These are phyloP conservation scores for Pichia sp. DNA, from an alignment of 1,139 yeast genomes.

Conservation along the genomic window DNA sequence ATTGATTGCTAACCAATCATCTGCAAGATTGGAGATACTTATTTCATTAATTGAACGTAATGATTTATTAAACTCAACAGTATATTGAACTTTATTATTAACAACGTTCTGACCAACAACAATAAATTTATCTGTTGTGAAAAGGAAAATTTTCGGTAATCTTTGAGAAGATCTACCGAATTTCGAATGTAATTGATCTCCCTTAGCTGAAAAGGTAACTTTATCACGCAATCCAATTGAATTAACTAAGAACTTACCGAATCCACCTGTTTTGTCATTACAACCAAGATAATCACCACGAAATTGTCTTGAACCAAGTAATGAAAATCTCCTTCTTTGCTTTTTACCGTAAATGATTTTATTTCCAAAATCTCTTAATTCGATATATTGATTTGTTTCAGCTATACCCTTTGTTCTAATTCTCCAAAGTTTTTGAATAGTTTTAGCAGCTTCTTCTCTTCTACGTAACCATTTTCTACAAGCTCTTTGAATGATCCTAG, in stretches of 20 bases:
- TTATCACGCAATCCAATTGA: slow-evolving; percentile 64
- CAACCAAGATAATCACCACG: slow-evolving; percentile 92
- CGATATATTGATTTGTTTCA: slow-evolving; percentile 55
- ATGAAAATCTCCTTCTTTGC: slow-evolving; percentile 83
- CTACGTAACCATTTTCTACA: slow-evolving; percentile 81
- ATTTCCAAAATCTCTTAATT: slow-evolving; percentile 78
- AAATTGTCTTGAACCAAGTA: slow-evolving; percentile 84
- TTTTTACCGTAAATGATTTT: slow-evolving; percentile 64
- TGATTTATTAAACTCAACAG: slow-evolving; percentile 58
- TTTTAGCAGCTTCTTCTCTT: slow-evolving; percentile 81
- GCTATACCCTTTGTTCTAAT: slow-evolving; percentile 57
- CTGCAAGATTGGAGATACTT: slow-evolving; percentile 70
- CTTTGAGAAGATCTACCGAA: slow-evolving; percentile 90
- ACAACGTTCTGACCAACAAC: slow-evolving; percentile 63
- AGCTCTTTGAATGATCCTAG: slow-evolving; percentile 94
- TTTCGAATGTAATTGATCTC: slow-evolving; percentile 75
- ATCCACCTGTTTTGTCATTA: slow-evolving; percentile 63
- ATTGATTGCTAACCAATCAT: slow-evolving; percentile 87
- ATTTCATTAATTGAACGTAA: slow-evolving; percentile 55
- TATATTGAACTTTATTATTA: slow-evolving; percentile 64
- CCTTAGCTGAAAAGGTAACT: slow-evolving; percentile 73
- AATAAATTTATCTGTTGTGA: slow-evolving; percentile 54
- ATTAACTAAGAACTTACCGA: slow-evolving; percentile 44
- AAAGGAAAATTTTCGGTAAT: slow-evolving; percentile 61
- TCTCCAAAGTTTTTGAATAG: slow-evolving; percentile 81